phyloP scores from a whole-genome alignment of 179 eudicot genomes.

The Corrigiola litoralis region DNA sequence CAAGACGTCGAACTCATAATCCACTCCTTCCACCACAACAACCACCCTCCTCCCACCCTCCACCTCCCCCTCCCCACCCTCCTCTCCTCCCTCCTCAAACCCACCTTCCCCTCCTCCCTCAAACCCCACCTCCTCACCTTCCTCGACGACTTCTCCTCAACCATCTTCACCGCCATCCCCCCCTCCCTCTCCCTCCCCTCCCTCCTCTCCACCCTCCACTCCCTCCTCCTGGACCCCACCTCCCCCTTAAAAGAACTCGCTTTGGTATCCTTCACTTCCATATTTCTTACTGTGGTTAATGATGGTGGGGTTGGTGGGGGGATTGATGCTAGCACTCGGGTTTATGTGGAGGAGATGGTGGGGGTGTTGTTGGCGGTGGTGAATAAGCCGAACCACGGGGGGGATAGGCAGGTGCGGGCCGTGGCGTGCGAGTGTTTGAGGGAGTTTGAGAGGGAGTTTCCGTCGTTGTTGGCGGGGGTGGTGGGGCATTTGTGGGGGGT shows the following conservation, averaged over 20 bases:
- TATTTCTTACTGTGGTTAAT: background rate
- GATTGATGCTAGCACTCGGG: conserved; percentile 19
- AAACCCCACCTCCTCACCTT: conserved; percentile 40
- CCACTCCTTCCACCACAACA: conserved; percentile 66
- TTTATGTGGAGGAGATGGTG: conserved; percentile 35
- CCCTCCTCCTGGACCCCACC: conserved; percentile 52
- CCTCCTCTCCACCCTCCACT: conserved; percentile 41
- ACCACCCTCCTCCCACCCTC: conserved; percentile 30
- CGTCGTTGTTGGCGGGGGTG: conserved; percentile 58
- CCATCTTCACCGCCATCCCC: background rate
- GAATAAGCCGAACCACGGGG: conserved; percentile 79
- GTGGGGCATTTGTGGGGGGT: conserved; percentile 71
- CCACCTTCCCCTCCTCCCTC: conserved; percentile 54
- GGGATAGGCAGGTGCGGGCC: conserved; percentile 65
- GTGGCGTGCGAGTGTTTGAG: conserved; percentile 85
- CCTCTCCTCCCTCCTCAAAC: conserved; percentile 63
- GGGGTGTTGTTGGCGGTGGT: conserved; percentile 59
- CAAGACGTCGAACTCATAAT: conserved; percentile 79
- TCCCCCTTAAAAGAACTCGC: conserved; percentile 64
- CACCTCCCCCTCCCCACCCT: conserved; percentile 49
- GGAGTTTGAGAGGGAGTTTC: conserved; percentile 71
- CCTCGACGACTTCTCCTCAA: conserved; percentile 31
- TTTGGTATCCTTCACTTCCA: conserved; percentile 48
- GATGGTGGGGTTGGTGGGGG: conserved; percentile 14
- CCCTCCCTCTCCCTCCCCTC: conserved; percentile 14